Percentiles rank a stretch among this genome's conserved stretches.
phyloP scores from a whole-genome alignment of 768 basidiomycete genomes.

The Boletus sensibilis region DNA sequence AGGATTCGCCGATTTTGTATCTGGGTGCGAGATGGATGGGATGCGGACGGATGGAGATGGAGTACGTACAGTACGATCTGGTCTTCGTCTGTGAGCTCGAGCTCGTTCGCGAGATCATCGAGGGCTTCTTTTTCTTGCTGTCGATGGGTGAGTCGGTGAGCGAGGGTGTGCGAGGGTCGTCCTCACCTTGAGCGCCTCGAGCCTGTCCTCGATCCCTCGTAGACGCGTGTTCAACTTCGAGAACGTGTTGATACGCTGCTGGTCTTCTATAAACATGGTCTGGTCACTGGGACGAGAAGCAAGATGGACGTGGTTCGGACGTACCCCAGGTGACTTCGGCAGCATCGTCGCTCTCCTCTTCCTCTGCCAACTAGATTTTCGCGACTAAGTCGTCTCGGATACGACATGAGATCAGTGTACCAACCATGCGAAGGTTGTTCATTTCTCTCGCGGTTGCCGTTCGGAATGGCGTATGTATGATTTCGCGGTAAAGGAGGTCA shows the following conservation, averaged over 20 bases:
- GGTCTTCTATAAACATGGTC: conserved; percentile 56
- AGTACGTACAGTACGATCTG: conserved; percentile 66
- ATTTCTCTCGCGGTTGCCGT: conserved; percentile 10
- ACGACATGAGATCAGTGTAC: conserved; percentile 8
- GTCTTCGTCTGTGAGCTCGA: conserved; percentile 88
- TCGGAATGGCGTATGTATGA: neutral
- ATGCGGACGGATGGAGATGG: conserved; percentile 39
- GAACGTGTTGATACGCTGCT: conserved; percentile 88
- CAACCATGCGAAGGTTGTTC: conserved; percentile 59
- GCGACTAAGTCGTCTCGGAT: neutral
- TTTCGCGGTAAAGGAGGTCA: neutral
- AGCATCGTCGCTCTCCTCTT: conserved; percentile 73
- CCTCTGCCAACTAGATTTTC: conserved; percentile 57
- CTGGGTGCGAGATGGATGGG: conserved; percentile 64
- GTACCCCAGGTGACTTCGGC: conserved; percentile 85
- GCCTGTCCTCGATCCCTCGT: conserved; percentile 66
- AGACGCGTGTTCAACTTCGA: conserved; percentile 87
- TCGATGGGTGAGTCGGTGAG: neutral
- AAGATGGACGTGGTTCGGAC: conserved; percentile 14
- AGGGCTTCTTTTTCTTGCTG: conserved; percentile 95
- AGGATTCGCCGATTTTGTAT: conserved; percentile 89
- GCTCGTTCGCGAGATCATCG: conserved; percentile 83
- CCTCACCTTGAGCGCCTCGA: conserved; percentile 69
- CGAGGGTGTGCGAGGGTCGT: conserved; percentile 4
- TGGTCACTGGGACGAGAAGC: neutral